Percentiles rank a stretch among this genome's conserved stretches.
Conservation (phyloP, 768 basidiomycete species). For the Imleria badia region DNA sequence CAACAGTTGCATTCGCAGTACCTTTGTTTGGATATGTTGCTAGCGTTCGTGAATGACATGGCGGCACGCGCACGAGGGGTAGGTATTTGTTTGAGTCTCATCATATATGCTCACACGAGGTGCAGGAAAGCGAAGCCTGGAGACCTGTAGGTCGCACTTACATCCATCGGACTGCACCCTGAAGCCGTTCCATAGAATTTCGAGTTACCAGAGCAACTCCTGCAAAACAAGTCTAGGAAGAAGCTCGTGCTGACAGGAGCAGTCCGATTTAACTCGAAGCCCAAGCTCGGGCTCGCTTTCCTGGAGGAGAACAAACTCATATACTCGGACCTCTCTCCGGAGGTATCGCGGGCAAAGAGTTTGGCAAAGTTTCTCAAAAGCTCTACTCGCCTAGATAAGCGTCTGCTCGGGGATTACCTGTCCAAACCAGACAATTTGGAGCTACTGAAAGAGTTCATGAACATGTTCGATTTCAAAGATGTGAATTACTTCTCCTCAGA, state of each 20-base stretch:
- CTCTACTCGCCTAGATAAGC: conserved; percentile 86
- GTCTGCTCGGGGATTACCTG: conserved; percentile 88
- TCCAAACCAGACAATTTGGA: conserved; percentile 86
- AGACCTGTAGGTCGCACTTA: conserved; percentile 47
- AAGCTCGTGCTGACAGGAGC: conserved; percentile 83
- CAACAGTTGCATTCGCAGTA: conserved; percentile 80
- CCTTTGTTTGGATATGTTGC: conserved; percentile 82
- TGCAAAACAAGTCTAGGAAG: conserved; percentile 79
- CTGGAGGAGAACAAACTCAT: conserved; percentile 93
- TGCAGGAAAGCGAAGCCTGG: conserved; percentile 55
- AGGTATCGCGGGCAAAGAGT: conserved; percentile 57
- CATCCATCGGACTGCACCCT: conserved; percentile 1
- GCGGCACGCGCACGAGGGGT: conserved; percentile 58
- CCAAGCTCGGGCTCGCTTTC: conserved; percentile 86
- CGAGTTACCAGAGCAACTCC: conserved; percentile 54
- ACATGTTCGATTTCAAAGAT: conserved; percentile 84
- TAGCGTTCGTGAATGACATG: conserved; percentile 90
- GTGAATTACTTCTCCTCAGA: conserved; percentile 44
- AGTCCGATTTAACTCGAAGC: conserved; percentile 86
- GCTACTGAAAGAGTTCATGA: conserved; percentile 82
- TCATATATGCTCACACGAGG: conserved; percentile 9
- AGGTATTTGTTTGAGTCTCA: conserved; percentile 21
- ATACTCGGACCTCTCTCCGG: conserved; percentile 59
- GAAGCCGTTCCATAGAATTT: conserved; percentile 43
- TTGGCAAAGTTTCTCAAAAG: conserved; percentile 86